Evolutionary conservation across 2,329 filamentous ascomycete genomes (phyloP).

Genomic region (Shiraia sp.): DNA sequence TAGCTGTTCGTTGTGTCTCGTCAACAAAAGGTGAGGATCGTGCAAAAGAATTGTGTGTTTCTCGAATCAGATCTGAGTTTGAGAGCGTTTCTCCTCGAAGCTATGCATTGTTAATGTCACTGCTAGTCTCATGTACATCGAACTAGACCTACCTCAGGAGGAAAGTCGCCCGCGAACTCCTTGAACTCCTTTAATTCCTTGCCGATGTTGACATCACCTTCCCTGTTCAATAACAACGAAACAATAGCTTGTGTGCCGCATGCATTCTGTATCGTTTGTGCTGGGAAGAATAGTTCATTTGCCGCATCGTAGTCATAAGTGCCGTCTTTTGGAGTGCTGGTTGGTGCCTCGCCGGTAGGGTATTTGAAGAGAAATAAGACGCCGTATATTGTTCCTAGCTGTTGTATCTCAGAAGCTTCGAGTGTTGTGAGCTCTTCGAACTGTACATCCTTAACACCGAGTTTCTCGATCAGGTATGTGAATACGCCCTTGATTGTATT

Average conservation of each 20-base stretch:
- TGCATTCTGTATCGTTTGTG: conserved; percentile 97
- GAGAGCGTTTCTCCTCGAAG: conserved; percentile 71
- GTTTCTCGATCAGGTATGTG: conserved; percentile 89
- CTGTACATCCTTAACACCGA: conserved; percentile 91
- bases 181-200: conserved; percentile 74
- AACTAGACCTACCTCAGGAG: conserved; percentile 54
- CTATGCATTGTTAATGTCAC: conserved; percentile 43
- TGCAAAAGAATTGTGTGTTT: conserved; percentile 88
- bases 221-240: conserved; percentile 87
- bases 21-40: conserved; percentile 88
- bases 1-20: conserved; percentile 75
- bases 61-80: conserved; percentile 62
- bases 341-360: conserved; percentile 69
- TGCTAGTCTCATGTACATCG: not conserved
- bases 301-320: conserved; percentile 75
- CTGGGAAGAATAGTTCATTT: conserved; percentile 86
- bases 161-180: conserved; percentile 84
- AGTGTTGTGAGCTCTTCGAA: conserved; percentile 95
- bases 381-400: conserved; percentile 72
- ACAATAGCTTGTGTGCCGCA: conserved; percentile 96
- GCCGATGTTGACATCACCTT: conserved; percentile 71
- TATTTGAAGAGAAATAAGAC: conserved; percentile 99
- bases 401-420: conserved; percentile 72
- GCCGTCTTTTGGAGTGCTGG: conserved; percentile 75
- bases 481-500: conserved; percentile 76